Conservation (phyloP, 2,329 filamentous ascomycete genomes). For the Nemania diffusa region DNA sequence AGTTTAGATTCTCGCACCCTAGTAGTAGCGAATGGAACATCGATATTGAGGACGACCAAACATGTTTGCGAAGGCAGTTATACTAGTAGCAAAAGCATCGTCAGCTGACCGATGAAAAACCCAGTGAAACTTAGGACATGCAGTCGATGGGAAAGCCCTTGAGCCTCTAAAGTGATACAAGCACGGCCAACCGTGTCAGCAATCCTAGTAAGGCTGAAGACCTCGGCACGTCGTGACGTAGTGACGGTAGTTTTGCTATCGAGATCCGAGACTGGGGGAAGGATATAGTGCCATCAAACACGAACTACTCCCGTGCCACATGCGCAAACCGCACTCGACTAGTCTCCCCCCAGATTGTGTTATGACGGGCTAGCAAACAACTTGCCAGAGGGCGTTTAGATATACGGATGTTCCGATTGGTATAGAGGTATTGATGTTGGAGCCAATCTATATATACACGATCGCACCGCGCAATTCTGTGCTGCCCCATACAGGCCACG, state of each 20-base stretch:
- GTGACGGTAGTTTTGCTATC: no score
- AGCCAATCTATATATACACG: neutral
- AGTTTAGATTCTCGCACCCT: no score
- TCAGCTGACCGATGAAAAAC: neutral
- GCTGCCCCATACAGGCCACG: neutral
- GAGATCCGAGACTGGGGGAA: no score
- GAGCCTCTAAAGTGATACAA: slow-evolving; percentile 10
- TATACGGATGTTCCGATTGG: slow-evolving; percentile 17
- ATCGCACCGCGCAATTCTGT: neutral
- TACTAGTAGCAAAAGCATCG: no score
- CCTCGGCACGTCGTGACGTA: no score
- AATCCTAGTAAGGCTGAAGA: slow-evolving; percentile 28
- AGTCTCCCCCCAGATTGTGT: neutral
- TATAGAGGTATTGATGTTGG: neutral
- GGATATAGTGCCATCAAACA: slow-evolving; percentile 7
- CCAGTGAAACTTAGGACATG: neutral
- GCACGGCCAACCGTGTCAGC: slow-evolving; percentile 1
- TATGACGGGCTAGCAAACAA: slow-evolving; percentile 1
- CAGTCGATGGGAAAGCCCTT: neutral
- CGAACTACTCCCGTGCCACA: slow-evolving; percentile 7
- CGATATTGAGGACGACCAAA: neutral
- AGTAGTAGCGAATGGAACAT: neutral
- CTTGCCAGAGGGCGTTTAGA: neutral
- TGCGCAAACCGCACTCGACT: slow-evolving; percentile 15
- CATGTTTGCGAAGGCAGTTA: neutral